A percentile compares a stretch with the other conserved stretches of the same genome.
phyloP scores from a whole-genome alignment of 768 basidiomycete genomes.

The Boletellus ananas region DNA sequence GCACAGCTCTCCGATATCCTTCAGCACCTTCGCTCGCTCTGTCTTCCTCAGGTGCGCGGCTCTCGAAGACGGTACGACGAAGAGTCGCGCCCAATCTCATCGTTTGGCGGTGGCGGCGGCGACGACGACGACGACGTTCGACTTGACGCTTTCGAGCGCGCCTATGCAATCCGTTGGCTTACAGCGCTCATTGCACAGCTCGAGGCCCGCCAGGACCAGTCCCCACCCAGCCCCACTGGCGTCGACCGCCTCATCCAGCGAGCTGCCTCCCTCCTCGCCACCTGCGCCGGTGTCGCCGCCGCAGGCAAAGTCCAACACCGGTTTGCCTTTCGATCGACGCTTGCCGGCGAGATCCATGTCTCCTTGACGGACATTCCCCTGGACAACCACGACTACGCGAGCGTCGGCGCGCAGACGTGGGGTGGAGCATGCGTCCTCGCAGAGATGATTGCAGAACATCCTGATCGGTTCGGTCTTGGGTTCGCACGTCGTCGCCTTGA shows the following conservation, averaged over 20 bases:
- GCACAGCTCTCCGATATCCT: slow-evolving; percentile 43
- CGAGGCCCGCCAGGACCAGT: slow-evolving; percentile 11
- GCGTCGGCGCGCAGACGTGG: slow-evolving; percentile 88
- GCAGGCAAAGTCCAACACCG: slow-evolving; percentile 55
- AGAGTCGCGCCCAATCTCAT: not conserved
- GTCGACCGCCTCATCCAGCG: slow-evolving; percentile 43
- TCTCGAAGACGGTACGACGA: slow-evolving; percentile 34
- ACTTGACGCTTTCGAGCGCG: slow-evolving; percentile 66
- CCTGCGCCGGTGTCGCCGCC: slow-evolving; percentile 59
- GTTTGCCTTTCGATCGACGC: slow-evolving; percentile 41
- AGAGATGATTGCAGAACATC: slow-evolving; percentile 61
- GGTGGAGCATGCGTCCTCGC: slow-evolving; percentile 79
- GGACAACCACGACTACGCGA: slow-evolving; percentile 63
- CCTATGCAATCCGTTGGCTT: slow-evolving; percentile 71
- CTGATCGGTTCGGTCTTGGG: slow-evolving; percentile 46
- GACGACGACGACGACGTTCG: not conserved
- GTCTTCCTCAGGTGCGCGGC: slow-evolving; percentile 60
- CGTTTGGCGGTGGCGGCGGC: too few relatives aligned
- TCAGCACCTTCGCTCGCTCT: slow-evolving; percentile 49
- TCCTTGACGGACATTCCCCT: slow-evolving; percentile 65
- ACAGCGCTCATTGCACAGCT: slow-evolving; percentile 53
- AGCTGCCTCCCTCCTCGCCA: slow-evolving; percentile 61
- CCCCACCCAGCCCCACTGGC: not conserved
- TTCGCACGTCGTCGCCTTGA: not conserved
- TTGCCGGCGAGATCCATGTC: slow-evolving; percentile 31